Evolutionary conservation across 2,329 filamentous ascomycete species (phyloP), one percentile per base, ranked within the genome.

Genomic region (Exophiala sp.): DNA sequence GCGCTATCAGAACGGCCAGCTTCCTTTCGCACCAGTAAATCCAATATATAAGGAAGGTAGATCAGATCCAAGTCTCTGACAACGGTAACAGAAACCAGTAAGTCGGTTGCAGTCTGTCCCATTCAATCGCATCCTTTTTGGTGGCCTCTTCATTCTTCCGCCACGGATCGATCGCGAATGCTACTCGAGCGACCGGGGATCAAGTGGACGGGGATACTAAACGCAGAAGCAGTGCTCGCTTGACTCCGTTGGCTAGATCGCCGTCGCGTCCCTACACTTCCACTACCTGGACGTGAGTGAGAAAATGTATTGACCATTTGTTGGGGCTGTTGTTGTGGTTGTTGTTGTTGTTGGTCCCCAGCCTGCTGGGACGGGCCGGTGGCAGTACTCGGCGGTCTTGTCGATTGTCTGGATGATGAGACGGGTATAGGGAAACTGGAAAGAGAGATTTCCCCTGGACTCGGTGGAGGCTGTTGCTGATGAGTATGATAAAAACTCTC

Each of bases 111-210:
- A n/a, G n/a, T n/a, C n/a, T n/a, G n/a, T n/a, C n/a, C n/a, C n/a
- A n/a, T n/a, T n/a, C n/a, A n/a, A n/a, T n/a, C n/a, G n/a, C n/a
- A n/a, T n/a, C n/a, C n/a, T n/a, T n/a, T n/a, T n/a, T n/a, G n/a
- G n/a, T n/a, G n/a, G n/a, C n/a, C n/a, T n/a, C n/a, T n/a, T n/a
- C 10, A 22, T 11, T 51, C 49, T 32, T 56, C 56, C 53, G 38
- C 48, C 8, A 55, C 50, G 8, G 45, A 48, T 37, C 40, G 41
- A 29, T 59, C 57, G 6, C 57, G 51, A 43, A 46, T 46, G 35
- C 57, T 59, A 41, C 57, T 59, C 16, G 54, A 54, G 3, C 57
- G 55, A 45, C 57, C 57, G 2, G 57, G 57, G 39, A 59, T 56
- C 57, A 57, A 50, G 41, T 59, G 57, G 29, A 38, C 47, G 14